Evolutionary conservation across 1,284 basidiomycete species (phyloP).

Genomic region (Trametes versicolor): DNA sequence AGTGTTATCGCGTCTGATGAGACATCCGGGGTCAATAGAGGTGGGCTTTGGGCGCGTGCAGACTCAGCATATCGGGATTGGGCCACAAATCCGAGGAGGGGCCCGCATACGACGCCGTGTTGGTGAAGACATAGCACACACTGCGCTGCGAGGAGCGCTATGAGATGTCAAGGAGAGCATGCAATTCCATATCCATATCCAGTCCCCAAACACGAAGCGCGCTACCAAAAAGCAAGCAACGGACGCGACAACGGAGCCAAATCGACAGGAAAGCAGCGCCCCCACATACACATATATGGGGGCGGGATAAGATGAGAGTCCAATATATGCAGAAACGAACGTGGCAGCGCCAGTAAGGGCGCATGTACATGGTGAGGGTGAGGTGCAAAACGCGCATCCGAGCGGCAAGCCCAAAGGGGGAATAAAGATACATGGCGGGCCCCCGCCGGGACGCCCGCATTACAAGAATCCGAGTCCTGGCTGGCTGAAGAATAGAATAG

Average conservation of each 20-base stretch:
- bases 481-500: background rate
- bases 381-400: background rate
- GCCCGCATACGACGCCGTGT: too few relatives aligned
- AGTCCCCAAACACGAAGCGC: background rate
- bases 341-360: conserved; percentile 6
- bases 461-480: conserved; percentile 2
- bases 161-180: background rate
- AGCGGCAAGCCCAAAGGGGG: background rate
- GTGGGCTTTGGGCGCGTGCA: conserved; percentile 2
- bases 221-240: background rate
- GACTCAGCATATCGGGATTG: background rate
- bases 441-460: conserved; percentile 1
- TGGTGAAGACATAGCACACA: background rate
- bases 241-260: background rate
- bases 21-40: background rate
- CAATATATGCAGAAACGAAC: conserved; percentile 14
- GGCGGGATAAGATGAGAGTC: background rate
- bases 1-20: background rate
- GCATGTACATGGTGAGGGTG: background rate
- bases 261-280: background rate
- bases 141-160: background rate
- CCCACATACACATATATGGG: background rate
- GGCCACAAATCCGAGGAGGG: background rate
- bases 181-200: conserved; percentile 11
- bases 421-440: conserved; percentile 2